Evolutionary conservation across 2,329 filamentous ascomycete species (phyloP), one percentile per base, ranked within the genome.

Genomic region (Trematosphaeria pertusa): DNA sequence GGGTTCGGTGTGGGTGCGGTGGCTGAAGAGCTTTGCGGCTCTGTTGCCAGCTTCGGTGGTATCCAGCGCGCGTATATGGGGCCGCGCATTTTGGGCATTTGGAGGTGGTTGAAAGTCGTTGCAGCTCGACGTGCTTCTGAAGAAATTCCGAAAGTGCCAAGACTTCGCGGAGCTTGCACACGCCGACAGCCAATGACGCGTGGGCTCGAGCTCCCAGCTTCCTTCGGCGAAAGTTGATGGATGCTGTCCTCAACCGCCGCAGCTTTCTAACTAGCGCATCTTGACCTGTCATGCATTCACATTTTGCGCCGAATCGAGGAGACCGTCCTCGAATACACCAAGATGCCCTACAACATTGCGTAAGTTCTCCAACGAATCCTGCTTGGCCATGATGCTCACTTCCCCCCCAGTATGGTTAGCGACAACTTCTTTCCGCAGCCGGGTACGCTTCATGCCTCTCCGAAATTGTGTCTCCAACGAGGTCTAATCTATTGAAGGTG

Each of bases 341-440:
- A 61, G 18, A 88, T 87, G 85, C 79, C 84, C 43, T 87, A 87
- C 78, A 87, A 87, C 62, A 87, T 88, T 68, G 85, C 85, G 83
- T 85, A 73, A 62, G 82, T 72, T 39, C 15, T n/a, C 24, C 30
- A 12, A 9, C 6, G n/a, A 17, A 20, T 18, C 28, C 30, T 28
- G 8, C 35, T 22, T 14, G 8, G 5, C 4, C 26, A 38, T n/a
- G n/a, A n/a, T n/a, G n/a, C n/a, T n/a, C n/a, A 36, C 21, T 32
- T 19, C 34, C 22, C 19, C 18, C 12, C 17, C 58, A 86, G 83
- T 49, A 99, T 99, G 94, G 89, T 97, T 72, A 92, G 93, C 82
- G 94, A 99, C 80, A 97, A 96, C 82, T 99, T 99, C 86, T 99
- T 95, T 70, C 94, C 94, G 11, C 93, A 97, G 67, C 93, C 94